phyloP scores from a whole-genome alignment of 2,329 filamentous ascomycete species.

The Sarocladiaceae sp. region DNA sequence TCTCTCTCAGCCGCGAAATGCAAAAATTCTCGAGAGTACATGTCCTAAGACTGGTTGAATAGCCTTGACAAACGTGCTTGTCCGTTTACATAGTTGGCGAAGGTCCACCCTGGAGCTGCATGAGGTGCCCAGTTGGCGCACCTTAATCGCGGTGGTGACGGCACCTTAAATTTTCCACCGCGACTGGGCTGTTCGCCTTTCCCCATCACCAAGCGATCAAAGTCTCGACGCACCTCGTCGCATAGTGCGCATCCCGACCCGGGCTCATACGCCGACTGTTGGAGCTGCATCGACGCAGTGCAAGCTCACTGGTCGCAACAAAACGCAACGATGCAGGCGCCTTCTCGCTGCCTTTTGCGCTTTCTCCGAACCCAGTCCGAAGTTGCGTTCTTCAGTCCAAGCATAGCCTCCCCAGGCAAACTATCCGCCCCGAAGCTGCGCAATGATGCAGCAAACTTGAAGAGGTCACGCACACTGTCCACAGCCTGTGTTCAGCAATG shows the following conservation, averaged over 20 bases:
- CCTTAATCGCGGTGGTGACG: background rate
- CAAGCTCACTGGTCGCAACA: background rate
- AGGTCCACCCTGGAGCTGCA: no score
- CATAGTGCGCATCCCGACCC: no score
- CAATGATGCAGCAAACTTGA: background rate
- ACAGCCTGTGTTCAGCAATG: constrained; percentile 10
- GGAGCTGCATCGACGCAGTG: background rate
- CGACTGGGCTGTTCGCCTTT: background rate
- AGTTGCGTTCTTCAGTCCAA: constrained; percentile 46
- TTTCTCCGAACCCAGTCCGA: constrained; percentile 71
- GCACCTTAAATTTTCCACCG: constrained; percentile 7
- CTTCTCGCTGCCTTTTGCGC: constrained; percentile 52
- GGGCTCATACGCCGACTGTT: no score
- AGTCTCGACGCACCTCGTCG: no score
- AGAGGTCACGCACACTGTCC: constrained; percentile 12
- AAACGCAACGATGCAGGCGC: constrained; percentile 22
- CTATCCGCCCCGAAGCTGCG: background rate
- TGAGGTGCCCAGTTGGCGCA: background rate
- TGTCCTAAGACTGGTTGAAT: background rate
- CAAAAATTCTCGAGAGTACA: background rate
- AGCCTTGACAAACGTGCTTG: no score
- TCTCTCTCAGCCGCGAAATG: background rate
- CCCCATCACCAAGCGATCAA: background rate
- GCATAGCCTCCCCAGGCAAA: constrained; percentile 17
- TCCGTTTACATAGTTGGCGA: no score